Evolutionary conservation across 2,329 filamentous ascomycete species (phyloP).

Genomic region (Capronia epimyces): DNA sequence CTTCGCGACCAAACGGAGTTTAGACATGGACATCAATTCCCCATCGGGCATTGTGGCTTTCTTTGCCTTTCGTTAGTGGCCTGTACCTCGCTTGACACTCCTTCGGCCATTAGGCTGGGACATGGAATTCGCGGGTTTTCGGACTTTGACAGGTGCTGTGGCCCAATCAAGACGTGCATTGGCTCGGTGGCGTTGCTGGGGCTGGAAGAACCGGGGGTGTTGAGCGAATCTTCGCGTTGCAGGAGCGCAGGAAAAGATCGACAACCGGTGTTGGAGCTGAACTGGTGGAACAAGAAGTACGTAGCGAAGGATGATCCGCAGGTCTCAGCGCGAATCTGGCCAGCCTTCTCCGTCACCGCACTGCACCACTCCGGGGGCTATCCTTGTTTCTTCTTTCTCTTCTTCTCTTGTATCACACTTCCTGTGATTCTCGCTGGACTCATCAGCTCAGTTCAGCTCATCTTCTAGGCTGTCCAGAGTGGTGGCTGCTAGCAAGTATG

Average conservation of each 20-base stretch:
- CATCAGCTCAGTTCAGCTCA: background rate
- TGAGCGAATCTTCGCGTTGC: background rate
- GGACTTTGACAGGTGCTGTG: slow-evolving; percentile 1
- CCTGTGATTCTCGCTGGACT: background rate
- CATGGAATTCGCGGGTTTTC: slow-evolving; percentile 2
- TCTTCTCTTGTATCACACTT: background rate
- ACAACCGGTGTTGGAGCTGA: background rate
- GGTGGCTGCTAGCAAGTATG: too few relatives aligned
- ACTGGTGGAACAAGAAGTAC: background rate
- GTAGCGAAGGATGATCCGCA: background rate
- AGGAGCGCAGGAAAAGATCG: background rate
- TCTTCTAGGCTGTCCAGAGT: too few relatives aligned
- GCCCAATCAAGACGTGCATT: background rate
- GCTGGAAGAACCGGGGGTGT: background rate
- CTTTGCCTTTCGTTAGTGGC: background rate
- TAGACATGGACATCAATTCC: slow-evolving; percentile 1
- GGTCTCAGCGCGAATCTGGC: background rate
- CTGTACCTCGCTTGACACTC: background rate
- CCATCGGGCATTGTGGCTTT: background rate
- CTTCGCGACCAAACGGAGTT: background rate
- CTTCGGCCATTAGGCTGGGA: slow-evolving; percentile 5
- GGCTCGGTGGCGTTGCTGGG: background rate
- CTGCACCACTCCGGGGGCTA: background rate
- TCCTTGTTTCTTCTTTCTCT: background rate
- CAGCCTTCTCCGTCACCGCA: slow-evolving; percentile 2